phyloP scores from a whole-genome alignment of 495 filamentous ascomycete species.

The Aspergillus wentii region DNA sequence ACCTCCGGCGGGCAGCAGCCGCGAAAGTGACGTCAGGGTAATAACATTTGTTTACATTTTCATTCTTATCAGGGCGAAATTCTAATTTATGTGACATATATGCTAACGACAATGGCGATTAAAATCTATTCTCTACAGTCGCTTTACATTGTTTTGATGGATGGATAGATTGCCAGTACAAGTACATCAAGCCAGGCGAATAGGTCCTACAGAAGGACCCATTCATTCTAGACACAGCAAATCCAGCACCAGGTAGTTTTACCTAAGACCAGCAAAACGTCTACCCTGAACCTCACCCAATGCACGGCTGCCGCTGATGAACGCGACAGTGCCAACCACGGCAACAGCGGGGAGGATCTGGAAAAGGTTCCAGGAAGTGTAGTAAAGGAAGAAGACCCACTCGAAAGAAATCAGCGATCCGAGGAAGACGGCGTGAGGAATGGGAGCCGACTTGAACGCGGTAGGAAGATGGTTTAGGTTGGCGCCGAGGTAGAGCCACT shows the following conservation, averaged over 20 bases:
- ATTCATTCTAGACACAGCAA: not conserved
- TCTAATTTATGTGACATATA: not conserved
- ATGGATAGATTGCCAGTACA: too few species aligned
- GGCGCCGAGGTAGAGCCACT: slow-evolving; percentile 80
- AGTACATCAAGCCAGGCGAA: too few species aligned
- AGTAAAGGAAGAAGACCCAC: slow-evolving; percentile 92
- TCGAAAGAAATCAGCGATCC: slow-evolving; percentile 82
- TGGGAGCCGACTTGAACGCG: slow-evolving; percentile 65
- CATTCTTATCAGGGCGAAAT: not conserved
- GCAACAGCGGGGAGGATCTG: slow-evolving; percentile 73
- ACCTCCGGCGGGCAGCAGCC: slow-evolving; percentile 2
- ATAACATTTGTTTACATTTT: not conserved
- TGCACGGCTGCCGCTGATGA: slow-evolving; percentile 87
- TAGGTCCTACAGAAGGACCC: not conserved
- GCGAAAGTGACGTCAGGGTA: slow-evolving; percentile 19
- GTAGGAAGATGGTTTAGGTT: slow-evolving; percentile 76
- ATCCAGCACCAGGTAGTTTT: slow-evolving; percentile 18
- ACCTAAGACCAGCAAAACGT: slow-evolving; percentile 75
- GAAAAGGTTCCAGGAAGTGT: slow-evolving; percentile 89
- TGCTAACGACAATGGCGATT: too few species aligned
- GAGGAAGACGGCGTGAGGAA: slow-evolving; percentile 78
- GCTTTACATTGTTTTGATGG: too few species aligned
- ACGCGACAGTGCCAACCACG: slow-evolving; percentile 62
- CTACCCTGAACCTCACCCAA: slow-evolving; percentile 88
- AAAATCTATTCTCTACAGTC: too few species aligned